These are phyloP conservation scores for Xylaria polymorpha DNA, from an alignment of 2,329 filamentous ascomycete genomes.

Conservation along the genomic window DNA sequence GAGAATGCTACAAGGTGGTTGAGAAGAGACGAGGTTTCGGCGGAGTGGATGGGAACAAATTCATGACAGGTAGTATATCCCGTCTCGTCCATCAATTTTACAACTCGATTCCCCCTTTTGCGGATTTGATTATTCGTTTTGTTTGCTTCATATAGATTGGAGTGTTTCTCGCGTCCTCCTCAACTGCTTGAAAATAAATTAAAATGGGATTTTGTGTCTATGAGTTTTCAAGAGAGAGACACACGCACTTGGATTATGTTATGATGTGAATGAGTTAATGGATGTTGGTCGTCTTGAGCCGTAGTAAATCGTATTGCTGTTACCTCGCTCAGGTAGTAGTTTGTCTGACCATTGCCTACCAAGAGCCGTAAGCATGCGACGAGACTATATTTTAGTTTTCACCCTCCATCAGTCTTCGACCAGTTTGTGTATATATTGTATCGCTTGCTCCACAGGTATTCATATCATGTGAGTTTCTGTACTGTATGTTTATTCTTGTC, in stretches of 20 bases:
- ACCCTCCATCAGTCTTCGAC: no score
- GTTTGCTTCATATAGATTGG: not conserved
- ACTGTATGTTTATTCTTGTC: not conserved
- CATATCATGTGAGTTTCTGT: not conserved
- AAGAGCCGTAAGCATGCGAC: not conserved
- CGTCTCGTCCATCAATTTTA: constrained; percentile 26
- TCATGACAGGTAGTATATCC: constrained; percentile 30
- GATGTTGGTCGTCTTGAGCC: not conserved
- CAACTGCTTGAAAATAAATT: constrained; percentile 1
- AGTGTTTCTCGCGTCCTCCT: constrained; percentile 6
- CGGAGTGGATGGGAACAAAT: constrained; percentile 5
- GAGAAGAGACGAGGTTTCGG: constrained; percentile 8
- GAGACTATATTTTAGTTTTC: not conserved
- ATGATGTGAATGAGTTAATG: not conserved
- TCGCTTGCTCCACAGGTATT: not conserved
- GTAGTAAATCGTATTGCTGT: not conserved
- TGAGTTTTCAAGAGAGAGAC: not conserved
- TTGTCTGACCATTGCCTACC: no score
- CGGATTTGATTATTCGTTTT: constrained; percentile 15
- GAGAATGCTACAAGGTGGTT: constrained; percentile 7
- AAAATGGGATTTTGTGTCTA: not conserved
- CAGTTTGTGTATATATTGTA: not conserved
- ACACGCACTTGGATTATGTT: not conserved
- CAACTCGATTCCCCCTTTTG: constrained; percentile 35
- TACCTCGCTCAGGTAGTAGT: not conserved